Evolutionary conservation across 495 filamentous ascomycete genomes (phyloP), one percentile per base, ranked within the genome.

Genomic region (Chaetomidium leptoderma): DNA sequence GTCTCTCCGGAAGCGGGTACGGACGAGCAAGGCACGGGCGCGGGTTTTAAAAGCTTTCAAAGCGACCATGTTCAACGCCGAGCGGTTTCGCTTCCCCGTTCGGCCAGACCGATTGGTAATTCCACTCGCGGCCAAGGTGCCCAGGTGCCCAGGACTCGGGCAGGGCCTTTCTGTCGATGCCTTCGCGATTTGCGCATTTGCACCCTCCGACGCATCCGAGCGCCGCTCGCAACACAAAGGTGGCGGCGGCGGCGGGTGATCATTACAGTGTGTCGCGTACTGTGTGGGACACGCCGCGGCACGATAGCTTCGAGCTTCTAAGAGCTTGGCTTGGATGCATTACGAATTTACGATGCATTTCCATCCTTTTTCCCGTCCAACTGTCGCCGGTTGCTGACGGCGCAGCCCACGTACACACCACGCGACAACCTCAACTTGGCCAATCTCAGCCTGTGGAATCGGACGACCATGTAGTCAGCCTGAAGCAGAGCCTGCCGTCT

Each of bases 71-170:
- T 14, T 35, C 53, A 17, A 46, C 53, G 53, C 50, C 36, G 45
- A 57, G 27, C 44, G 21, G 9, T 27, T 40, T 35, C 39, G 29
- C 46, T 60, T 59, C 27, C 51, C 51, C 5, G 4, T 11, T 60
- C 43, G 44, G 37, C 33, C 6, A 4, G 9, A 45, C 30, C 23
- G 58, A 60, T 60, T 55, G 37, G 45, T 60, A 60, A 60, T 60
- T 43, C 39, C n/a, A n/a, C n/a, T 6, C 19, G 32, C 32, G 32
- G 32, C 32, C 6, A 33, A 7, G 33, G n/a, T n/a, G 23, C 50
- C 24, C 48, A 39, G 30, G 21, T 17, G 14, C 24, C 43, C 33
- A 30, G 33, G 52, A 29, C 14, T 29, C 39, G n/a, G 45, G 56
- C 21, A 53, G 16, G 56, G 36, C 45, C 27, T 33, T 42, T 37